Evolutionary conservation across 2,329 filamentous ascomycete species (phyloP), one percentile per base, ranked within the genome.

Genomic region (Hortaea sp.): DNA sequence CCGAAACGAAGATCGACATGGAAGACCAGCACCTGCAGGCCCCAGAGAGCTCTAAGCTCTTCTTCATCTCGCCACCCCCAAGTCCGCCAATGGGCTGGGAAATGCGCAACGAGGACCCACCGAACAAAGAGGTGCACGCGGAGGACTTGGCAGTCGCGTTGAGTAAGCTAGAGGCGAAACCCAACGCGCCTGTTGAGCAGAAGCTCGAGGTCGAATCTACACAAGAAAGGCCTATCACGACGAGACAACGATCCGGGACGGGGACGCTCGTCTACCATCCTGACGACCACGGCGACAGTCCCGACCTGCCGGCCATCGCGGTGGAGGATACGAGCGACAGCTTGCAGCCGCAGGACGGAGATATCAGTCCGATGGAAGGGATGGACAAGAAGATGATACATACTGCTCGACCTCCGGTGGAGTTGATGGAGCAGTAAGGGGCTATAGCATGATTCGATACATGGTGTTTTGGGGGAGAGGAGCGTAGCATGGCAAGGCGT

Each of bases 1-100:
- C 69, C 49, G 64, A 64, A 7, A 76, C 76, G 29, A 70, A 74
- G 7, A 64, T 76, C 48, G 59, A 72, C 43, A 50, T 55, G 6
- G 58, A 59, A 31, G 63, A 69, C 37, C 62, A 64, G 39, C 71
- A 77, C 46, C 68, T 79, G 7, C 66, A 75, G 47, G 70, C 73
- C 5, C 79, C 79, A 1, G 73, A 80, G 46, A 67, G 70, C 43
- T 72, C 78, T 48, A 81, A 80, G 58, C 66, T 82, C 39, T 82
- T 82, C 70, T 82, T 83, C 64, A 82, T 83, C 63, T 75, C 70
- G 39, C 79, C 79, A 43, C 79, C 79, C 9, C 79, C 79, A 0
- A 74, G 69, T 49, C 79, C 79, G 40, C 79, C 79, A 2, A 75
- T 79, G 60, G 79, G 79, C 41, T 83, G 79, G 79, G 75, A 78